Evolutionary conservation across 1,284 basidiomycete genomes (phyloP), one percentile per base, ranked within the genome.

Genomic region (Fomitopsis schrenkii): DNA sequence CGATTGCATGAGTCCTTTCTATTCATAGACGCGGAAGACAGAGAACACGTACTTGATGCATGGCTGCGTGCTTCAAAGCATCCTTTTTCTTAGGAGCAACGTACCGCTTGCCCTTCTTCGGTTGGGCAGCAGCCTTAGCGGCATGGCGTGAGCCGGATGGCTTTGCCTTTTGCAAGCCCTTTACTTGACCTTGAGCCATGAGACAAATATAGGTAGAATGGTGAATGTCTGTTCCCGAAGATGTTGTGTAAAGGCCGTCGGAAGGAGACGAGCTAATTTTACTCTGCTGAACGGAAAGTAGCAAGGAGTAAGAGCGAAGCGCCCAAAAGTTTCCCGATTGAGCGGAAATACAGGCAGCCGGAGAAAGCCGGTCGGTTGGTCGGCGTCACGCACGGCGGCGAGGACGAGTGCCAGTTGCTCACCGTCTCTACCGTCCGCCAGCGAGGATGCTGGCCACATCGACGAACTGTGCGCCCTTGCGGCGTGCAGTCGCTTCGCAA

Each of bases 11-110:
- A 40, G 50, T 19, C 26, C 5, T 9, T 1, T 22, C 12, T 30
- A 22, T 45, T 15, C 6, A 15, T 40, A 15, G 8, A 40, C 3
- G 30, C 19, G 33, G n/a, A 26, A 53, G 28, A 9, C 19, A 4
- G 9, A 59, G 19, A 15, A 44, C 7, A 56, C 68, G 30, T 57
- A 88, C 91, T 78, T 89, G 84, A 69, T 88, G 85, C 78, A 91
- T 76, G 22, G 83, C 75, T 4, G 86, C 88, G 67, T 87, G 84
- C 70, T 91, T 89, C 63, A 93, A 80, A 33, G 86, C 76, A 7
- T 75, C 75, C 9, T 82, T 73, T 72, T 92, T 91, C 76, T 93
- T 93, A 19, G 91, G 91, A 53, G 91, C 80, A 62, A 89, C 82
- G 46, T 80, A 77, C 48, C 87, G 82, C 65, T 81, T 82, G 17